phyloP scores from a whole-genome alignment of 192 early-diverging fungal species.

The Hyaloraphidium curvatum region DNA sequence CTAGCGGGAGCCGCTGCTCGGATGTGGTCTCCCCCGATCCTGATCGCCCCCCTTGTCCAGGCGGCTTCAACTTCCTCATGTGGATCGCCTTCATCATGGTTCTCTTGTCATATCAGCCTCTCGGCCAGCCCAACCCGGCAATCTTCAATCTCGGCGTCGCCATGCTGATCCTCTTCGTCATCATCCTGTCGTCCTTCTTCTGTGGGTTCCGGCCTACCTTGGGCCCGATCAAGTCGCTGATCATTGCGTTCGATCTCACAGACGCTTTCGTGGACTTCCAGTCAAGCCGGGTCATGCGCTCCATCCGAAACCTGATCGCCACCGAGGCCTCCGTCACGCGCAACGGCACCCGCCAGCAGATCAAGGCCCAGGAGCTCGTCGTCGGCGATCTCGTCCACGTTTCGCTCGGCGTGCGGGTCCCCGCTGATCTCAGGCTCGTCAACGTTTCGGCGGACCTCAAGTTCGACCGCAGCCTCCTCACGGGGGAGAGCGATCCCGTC shows the following conservation, averaged over 20 bases:
- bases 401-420: constrained; percentile 42
- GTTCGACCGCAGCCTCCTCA: constrained; percentile 61
- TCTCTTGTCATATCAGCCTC: background rate
- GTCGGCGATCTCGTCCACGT: constrained; percentile 56
- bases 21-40: too few species aligned
- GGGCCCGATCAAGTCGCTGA: too few species aligned
- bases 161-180: constrained; percentile 37
- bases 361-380: constrained; percentile 39
- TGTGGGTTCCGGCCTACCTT: too few species aligned
- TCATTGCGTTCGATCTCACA: too few species aligned
- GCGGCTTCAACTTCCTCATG: constrained; percentile 10
- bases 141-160: constrained; percentile 25
- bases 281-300: constrained; percentile 42
- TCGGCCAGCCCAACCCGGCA: constrained; percentile 20
- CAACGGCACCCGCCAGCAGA: constrained; percentile 23
- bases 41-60: too few species aligned
- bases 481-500: constrained; percentile 54
- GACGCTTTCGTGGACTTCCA: constrained; percentile 51
- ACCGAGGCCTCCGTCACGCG: constrained; percentile 44
- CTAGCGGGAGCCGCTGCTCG: too few species aligned
- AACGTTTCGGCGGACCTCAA: constrained; percentile 40
- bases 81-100: constrained; percentile 4
- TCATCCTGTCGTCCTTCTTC: constrained; percentile 45
- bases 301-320: constrained; percentile 51
- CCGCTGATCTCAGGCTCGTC: constrained; percentile 55